Evolutionary conservation across 169 alveolate species (phyloP).

Genomic region (Toxoplasma gondii): DNA sequence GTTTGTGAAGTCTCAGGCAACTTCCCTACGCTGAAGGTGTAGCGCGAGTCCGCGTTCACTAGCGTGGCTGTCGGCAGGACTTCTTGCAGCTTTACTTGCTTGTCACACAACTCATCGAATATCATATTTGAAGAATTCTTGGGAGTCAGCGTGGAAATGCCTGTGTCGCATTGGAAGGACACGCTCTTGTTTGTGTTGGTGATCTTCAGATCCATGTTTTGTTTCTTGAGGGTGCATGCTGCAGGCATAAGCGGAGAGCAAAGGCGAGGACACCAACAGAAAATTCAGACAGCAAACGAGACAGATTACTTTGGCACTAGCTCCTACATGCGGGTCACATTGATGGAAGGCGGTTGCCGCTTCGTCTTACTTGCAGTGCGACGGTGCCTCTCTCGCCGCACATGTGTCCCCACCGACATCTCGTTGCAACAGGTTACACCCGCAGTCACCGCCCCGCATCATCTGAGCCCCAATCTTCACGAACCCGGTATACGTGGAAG

Average conservation of each 20-base stretch:
- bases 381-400: no score
- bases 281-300: no score
- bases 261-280: no score
- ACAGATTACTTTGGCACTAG: no score
- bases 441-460: no score
- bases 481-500: no score
- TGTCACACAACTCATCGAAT: neutral
- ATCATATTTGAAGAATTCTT: neutral
- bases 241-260: neutral
- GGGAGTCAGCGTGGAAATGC: neutral
- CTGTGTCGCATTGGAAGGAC: neutral
- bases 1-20: neutral
- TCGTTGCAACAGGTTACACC: no score
- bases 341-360: no score
- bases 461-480: no score
- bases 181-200: neutral
- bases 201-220: neutral
- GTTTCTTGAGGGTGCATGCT: neutral
- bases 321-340: no score
- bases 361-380: no score
- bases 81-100: neutral
- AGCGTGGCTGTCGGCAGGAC: neutral
- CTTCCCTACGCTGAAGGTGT: neutral
- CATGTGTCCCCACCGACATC: no score
- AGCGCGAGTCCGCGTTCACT: neutral